Conservation (phyloP, 129 eudicot genomes). For the Flaveria sonorensis region DNA sequence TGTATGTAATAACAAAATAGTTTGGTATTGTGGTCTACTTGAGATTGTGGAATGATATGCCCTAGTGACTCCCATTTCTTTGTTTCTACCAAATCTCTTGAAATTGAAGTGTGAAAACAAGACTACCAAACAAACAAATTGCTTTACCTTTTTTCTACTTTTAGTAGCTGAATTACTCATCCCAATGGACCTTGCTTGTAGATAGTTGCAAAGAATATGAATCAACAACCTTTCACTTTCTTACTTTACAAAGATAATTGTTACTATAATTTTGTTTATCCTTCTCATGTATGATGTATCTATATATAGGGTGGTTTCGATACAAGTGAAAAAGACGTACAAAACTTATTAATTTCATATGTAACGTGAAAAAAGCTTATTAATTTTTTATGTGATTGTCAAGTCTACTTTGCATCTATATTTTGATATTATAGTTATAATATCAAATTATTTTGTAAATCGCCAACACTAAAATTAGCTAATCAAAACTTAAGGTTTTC, state of each 20-base stretch:
- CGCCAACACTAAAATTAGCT: background rate
- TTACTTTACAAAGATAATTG: constrained; percentile 12
- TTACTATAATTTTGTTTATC: too few relatives aligned
- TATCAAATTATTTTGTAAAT: too few relatives aligned
- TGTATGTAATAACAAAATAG: too few relatives aligned
- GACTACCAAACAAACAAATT: constrained; percentile 35
- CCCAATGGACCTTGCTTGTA: constrained; percentile 55
- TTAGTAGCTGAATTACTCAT: constrained; percentile 37
- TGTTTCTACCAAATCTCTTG: constrained; percentile 35
- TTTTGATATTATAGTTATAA: too few relatives aligned
- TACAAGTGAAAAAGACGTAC: too few relatives aligned
- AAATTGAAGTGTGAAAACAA: constrained; percentile 40
- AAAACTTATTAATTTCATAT: too few relatives aligned
- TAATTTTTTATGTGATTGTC: too few relatives aligned
- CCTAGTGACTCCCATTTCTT: constrained; percentile 18
- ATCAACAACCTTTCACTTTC: constrained; percentile 31
- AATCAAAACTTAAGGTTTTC: background rate
- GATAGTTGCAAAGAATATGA: constrained; percentile 55
- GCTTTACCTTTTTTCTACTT: constrained; percentile 38
- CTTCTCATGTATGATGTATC: background rate
- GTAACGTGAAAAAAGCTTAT: too few relatives aligned
- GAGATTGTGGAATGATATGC: constrained; percentile 5
- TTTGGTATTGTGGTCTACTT: background rate
- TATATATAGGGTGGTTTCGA: too few relatives aligned
- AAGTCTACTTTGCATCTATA: too few relatives aligned